Conservation (phyloP, 257 asterid species). For the Penstemon eatonii region DNA sequence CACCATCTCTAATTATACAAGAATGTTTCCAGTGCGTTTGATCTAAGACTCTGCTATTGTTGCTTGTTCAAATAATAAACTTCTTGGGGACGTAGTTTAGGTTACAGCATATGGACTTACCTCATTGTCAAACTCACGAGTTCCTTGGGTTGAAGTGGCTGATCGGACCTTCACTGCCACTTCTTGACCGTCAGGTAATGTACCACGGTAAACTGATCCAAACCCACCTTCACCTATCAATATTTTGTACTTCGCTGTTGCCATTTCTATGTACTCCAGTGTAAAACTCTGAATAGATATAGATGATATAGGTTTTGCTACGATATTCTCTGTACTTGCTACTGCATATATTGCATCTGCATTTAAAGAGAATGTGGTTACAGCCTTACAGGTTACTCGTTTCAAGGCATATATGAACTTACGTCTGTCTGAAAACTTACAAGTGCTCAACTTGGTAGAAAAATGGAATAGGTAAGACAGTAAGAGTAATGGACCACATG, state of each 20-base stretch:
- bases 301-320: conserved; percentile 52
- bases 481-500: neutral
- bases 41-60: neutral
- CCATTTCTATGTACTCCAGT: conserved; percentile 54
- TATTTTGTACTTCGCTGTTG: conserved; percentile 68
- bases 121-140: conserved; percentile 85
- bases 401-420: neutral
- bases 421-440: neutral
- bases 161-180: conserved; percentile 94
- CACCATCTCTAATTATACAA: neutral
- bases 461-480: neutral
- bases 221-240: conserved; percentile 94
- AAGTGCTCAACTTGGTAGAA: neutral
- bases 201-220: conserved; percentile 81
- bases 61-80: conserved; percentile 2
- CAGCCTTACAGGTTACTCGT: neutral
- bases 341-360: conserved; percentile 83
- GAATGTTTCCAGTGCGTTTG: neutral
- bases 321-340: conserved; percentile 54
- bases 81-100: neutral
- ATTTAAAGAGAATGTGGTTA: conserved; percentile 22
- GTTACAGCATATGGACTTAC: conserved; percentile 34
- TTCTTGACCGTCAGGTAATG: conserved; percentile 75
- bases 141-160: conserved; percentile 87
- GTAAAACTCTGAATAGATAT: conserved; percentile 58